Evolutionary conservation across 2,329 filamentous ascomycete species (phyloP), one percentile per base, ranked within the genome.

Genomic region (Cadophora luteo-olivacea): DNA sequence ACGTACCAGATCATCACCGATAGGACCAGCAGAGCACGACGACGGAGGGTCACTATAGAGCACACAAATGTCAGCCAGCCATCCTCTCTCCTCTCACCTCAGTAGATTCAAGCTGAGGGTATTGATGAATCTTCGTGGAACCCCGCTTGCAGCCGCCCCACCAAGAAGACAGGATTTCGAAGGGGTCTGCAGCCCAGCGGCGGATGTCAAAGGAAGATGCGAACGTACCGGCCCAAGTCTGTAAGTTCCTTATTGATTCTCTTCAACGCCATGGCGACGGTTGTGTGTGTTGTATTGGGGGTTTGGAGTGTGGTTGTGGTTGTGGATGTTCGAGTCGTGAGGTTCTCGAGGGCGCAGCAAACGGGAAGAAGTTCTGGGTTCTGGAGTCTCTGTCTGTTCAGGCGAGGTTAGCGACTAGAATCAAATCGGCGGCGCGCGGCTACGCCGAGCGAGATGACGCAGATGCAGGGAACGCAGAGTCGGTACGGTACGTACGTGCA

Each of bases 1-100:
- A 86, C 93, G 79, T 94, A 98, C 96, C 89, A 99, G 83, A 86
- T 99, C 96, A 86, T 98, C 95, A 82, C 94, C 94, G 79, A 97
- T 91, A 76, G 96, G 96, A 75, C 96, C 96, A 78, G 96, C 96
- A 81, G 95, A 98, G 90, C 96, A 99, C 77, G 95, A 98, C 69
- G 96, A 98, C 80, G 96, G 96, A 81, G 96, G 96, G 82, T 99
- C 96, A 86, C 96, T 98, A 77, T 72, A 73, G 71, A 66, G 33
- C 69, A 61, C 68, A 69, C 52, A 74, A 58, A 70, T 38, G 60
- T 78, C 65, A 76, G 73, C 66, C 63, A 69, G 52, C 52, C 69
- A 51, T 67, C 57, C 68, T 58, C 57, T 49, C 55, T 51, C 22
- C 22, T 66, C 45, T 33, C 54, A 64, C 33, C 48, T 61, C 24